Base-by-base conservation (phyloP, 164 flowering plant species). In the Pachysandra terminalis region DNA sequence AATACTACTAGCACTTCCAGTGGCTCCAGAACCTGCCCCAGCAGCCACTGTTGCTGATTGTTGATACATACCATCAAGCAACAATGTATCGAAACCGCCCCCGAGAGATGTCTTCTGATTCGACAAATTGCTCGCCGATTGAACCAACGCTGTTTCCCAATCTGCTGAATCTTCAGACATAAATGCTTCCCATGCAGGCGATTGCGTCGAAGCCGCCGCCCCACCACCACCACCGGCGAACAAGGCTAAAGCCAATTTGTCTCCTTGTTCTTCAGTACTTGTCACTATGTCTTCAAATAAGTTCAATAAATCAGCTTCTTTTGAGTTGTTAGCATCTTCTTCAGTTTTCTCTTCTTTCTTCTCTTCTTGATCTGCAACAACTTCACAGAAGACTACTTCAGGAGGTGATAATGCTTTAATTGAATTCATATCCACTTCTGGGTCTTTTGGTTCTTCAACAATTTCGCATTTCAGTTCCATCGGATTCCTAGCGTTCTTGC, bases 101-200 rank as follows among this genome's bases (percentile, higher is more conserved):
- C 76, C 83, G 19, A 81, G 78, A 0, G 63, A 10, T 1, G 73
- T 14, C 71, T 72, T 76, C 40, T 83, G 84, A 27, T 74, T 71
- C 1, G 83, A 65, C 51, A 83, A 65, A 22, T 73, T 66, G 57
- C 82, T 82, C 0, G 80, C 69, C 0, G 91, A 76, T 51, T 78
- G 66, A 45, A 83, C 87, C 56, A 87, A 70, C 13, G 85, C 82
- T 9, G 83, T 71, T 75, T 95, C 98, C 99, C 99, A 95, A 49
- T 89, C 92, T 2, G 76, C 75, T 1, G 82, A 40, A 9, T 81
- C 87, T 0, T 75, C 81, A 4, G 57, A 14, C 19, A 25, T 56
- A 73, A 86, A 86, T 0, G 94, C 85, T 65, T 82, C 83, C 97
- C 96, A 89, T 19, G 77, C 71, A 0, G 79, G 69, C 5, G 83